Conservation (phyloP, 2,329 filamentous ascomycete genomes). For the Colletotrichum spaethianum region DNA sequence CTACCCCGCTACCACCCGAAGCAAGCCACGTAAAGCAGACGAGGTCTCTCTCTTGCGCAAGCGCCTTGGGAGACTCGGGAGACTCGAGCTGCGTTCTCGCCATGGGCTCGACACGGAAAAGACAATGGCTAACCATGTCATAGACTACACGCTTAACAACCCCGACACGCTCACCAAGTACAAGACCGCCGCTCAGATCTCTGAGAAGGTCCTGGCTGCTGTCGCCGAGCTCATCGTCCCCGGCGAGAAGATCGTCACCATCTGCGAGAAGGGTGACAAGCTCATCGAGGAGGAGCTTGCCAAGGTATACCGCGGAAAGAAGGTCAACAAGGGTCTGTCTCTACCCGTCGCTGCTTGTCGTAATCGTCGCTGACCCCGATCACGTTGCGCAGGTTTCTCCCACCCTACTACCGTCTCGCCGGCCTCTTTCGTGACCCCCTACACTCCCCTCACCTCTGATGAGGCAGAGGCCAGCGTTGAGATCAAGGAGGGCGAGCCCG, state of each 20-base stretch:
- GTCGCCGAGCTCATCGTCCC: conserved; percentile 82
- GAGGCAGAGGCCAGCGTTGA: conserved; percentile 84
- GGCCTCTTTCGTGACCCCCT: conserved; percentile 93
- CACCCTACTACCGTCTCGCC: conserved; percentile 97
- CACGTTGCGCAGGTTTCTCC: conserved; percentile 76
- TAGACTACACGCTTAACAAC: conserved; percentile 92
- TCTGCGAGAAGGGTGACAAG: conserved; percentile 97
- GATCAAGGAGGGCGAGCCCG: conserved; percentile 86
- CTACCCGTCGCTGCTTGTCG: conserved; percentile 17
- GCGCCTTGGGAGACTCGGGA: conserved; percentile 22
- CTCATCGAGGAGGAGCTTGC: conserved; percentile 91
- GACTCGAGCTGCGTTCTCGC: conserved; percentile 12
- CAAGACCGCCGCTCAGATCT: conserved; percentile 96
- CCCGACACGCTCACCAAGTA: conserved; percentile 98
- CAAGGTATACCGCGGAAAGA: conserved; percentile 99
- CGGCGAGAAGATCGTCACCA: conserved; percentile 91
- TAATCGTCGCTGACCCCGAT: conserved; percentile 39
- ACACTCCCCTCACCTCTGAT: conserved; percentile 92
- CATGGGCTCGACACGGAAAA: not conserved
- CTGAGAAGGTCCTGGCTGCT: conserved; percentile 92
- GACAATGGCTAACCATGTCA: conserved; percentile 20
- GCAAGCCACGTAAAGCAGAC: conserved; percentile 19
- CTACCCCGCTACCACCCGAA: conserved; percentile 28
- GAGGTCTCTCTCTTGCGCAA: conserved; percentile 6
- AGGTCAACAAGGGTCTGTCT: conserved; percentile 86